Conservation (phyloP, 495 filamentous ascomycete species). For the Neurospora discreta region DNA sequence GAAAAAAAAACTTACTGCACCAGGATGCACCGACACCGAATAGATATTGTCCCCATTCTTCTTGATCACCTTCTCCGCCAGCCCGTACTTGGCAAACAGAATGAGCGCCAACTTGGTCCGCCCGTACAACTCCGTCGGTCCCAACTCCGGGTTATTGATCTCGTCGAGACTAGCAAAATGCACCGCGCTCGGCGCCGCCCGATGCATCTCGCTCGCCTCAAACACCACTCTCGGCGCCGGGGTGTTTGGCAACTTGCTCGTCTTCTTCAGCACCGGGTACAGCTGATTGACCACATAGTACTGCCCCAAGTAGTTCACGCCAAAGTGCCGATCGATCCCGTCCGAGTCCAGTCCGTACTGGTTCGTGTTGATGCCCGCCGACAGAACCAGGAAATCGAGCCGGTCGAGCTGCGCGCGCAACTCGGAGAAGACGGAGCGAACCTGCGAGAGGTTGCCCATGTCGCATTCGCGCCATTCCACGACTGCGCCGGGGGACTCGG, state of each 20-base stretch:
- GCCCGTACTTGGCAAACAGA: slow-evolving; percentile 36
- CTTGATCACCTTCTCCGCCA: slow-evolving; percentile 30
- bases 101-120: slow-evolving; percentile 47
- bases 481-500: slow-evolving; percentile 16
- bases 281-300: slow-evolving; percentile 32
- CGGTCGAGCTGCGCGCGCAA: slow-evolving; percentile 20
- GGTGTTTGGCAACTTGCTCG: slow-evolving; percentile 16
- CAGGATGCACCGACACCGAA: slow-evolving; percentile 32
- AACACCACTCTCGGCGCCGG: slow-evolving; percentile 35
- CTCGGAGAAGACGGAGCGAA: slow-evolving; percentile 25
- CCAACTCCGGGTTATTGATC: slow-evolving; percentile 43
- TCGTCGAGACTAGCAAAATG: slow-evolving; percentile 39
- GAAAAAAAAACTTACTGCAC: slow-evolving; percentile 27
- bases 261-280: slow-evolving; percentile 27
- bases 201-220: slow-evolving; percentile 46
- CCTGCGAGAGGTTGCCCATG: slow-evolving; percentile 26
- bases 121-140: slow-evolving; percentile 40
- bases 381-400: slow-evolving; percentile 35
- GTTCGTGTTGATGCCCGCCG: slow-evolving; percentile 40
- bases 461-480: slow-evolving; percentile 37
- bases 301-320: slow-evolving; percentile 40
- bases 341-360: slow-evolving; percentile 29
- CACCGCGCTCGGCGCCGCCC: slow-evolving; percentile 29
- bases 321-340: slow-evolving; percentile 41
- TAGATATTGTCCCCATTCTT: slow-evolving; percentile 30